Evolutionary conservation across 768 basidiomycete genomes (phyloP).

Genomic region (Termitomyces sp.): DNA sequence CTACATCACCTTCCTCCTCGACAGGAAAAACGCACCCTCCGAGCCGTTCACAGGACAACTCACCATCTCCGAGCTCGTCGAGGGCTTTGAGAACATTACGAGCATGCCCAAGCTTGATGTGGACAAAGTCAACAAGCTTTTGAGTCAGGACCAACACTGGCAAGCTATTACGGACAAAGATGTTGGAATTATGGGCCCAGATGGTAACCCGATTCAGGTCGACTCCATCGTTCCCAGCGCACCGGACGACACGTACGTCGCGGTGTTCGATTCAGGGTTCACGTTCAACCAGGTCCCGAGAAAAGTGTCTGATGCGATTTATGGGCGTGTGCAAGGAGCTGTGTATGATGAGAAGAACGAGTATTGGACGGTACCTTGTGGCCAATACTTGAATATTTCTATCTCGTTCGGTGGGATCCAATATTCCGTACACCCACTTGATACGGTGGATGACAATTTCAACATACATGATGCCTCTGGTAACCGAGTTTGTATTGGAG

Average conservation of each 20-base stretch:
- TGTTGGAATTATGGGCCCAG: constrained; percentile 70
- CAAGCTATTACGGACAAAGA: constrained; percentile 63
- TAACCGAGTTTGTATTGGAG: constrained; percentile 56
- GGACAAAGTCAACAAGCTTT: constrained; percentile 54
- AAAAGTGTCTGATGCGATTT: constrained; percentile 73
- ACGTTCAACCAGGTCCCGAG: constrained; percentile 69
- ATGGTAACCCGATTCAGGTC: constrained; percentile 55
- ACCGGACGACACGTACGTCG: constrained; percentile 58
- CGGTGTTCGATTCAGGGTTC: constrained; percentile 72
- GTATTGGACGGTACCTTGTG: constrained; percentile 73
- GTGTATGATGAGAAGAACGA: constrained; percentile 49
- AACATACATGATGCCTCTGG: constrained; percentile 40
- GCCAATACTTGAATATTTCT: constrained; percentile 63
- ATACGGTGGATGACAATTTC: constrained; percentile 59
- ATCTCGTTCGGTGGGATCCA: constrained; percentile 65
- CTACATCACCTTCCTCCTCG: constrained; percentile 67
- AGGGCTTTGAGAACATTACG: constrained; percentile 57
- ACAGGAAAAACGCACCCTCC: constrained; percentile 50
- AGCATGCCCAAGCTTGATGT: constrained; percentile 62
- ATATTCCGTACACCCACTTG: constrained; percentile 75
- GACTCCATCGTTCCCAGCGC: constrained; percentile 67
- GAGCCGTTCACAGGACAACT: constrained; percentile 56
- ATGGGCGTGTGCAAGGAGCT: constrained; percentile 72
- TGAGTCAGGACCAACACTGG: constrained; percentile 71
- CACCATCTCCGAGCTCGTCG: constrained; percentile 59